Base-by-base conservation (phyloP, 1,284 basidiomycete genomes). In the Ganoderma resinaceum region DNA sequence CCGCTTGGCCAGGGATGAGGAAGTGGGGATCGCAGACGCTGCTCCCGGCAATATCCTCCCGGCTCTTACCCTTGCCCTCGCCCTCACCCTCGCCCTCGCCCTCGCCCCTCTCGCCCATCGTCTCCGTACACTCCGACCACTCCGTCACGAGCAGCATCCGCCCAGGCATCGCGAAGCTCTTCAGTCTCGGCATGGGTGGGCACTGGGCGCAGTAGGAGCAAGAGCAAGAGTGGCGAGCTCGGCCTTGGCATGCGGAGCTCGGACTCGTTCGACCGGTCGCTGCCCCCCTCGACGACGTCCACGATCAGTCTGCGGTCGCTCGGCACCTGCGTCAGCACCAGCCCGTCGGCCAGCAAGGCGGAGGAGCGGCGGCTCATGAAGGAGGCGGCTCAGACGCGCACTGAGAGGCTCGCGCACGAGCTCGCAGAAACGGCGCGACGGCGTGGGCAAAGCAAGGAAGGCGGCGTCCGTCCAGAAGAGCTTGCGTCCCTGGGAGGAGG, bases 321-420 rank as follows among this genome's bases (percentile, higher is more conserved):
- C 37, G 58, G n/a, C 58, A 38, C 4, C 6, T 29, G 33, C n/a
- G 9, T 3, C 18, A 9, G 29, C 31, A 20, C 55, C 14, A 63
- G 20, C 43, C 37, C 37, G 7, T 11, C 37, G 37, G 9, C 37
- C 9, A 73, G 78, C 43, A 86, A 82, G 75, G 80, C 79, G 9
- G 83, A 86, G 69, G 82, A 81, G 70, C 85, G 86, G 77, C 77
- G 73, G 71, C 78, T 80, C 71, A 84, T 82, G 75, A 85, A 85
- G 79, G 83, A 82, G 55, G 82, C 83, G 64, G 80, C 80, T 66
- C 80, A 79, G 70, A 78, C 76, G 62, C 79, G 78, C 72, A 76
- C 79, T 20, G 83, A 85, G 66, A 78, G 78, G 60, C 75, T 86
- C 40, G 83, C 84, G n/a, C 77, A 80, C 63, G 82, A 85, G 68